Evolutionary conservation across 140 eudicot genomes (phyloP).

Genomic region (Ambrosia hybrid): DNA sequence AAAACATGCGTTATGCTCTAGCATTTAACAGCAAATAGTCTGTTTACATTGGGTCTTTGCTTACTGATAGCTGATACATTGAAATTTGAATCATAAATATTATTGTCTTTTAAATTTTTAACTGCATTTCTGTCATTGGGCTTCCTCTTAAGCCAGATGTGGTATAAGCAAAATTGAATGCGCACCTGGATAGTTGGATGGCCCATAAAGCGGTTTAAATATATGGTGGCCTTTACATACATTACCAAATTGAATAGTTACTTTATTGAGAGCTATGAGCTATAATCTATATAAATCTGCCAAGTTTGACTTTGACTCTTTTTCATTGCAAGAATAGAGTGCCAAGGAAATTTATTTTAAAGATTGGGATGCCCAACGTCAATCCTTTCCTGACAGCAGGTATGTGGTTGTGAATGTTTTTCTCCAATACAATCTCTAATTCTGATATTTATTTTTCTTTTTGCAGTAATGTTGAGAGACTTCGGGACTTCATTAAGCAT

Average conservation of each 20-base stretch:
- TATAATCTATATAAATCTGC: conserved; percentile 6
- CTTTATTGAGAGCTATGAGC: not conserved
- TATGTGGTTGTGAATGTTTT: conserved; percentile 18
- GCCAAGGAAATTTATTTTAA: conserved; percentile 74
- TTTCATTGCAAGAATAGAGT: conserved; percentile 43
- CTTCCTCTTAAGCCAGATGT: not conserved
- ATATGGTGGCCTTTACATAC: not conserved
- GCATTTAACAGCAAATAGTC: no score
- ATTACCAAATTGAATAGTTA: not conserved
- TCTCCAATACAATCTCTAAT: conserved; percentile 17
- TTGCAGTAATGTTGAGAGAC: conserved; percentile 73
- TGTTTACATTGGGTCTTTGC: no score
- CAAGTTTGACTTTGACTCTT: conserved; percentile 5
- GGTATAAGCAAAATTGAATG: not conserved
- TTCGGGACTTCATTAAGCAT: conserved; percentile 85
- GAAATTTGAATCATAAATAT: not conserved
- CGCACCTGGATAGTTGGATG: not conserved
- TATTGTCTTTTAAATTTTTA: not conserved
- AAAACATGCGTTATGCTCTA: not conserved
- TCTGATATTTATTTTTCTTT: not conserved
- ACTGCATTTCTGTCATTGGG: not conserved
- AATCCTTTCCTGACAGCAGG: conserved; percentile 75
- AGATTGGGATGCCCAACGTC: conserved; percentile 78
- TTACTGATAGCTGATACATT: not conserved
- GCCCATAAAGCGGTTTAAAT: not conserved